Evolutionary conservation across 192 early-diverging fungal species (phyloP), one percentile per base, ranked within the genome.

Genomic region (Haplosporangium gracile): DNA sequence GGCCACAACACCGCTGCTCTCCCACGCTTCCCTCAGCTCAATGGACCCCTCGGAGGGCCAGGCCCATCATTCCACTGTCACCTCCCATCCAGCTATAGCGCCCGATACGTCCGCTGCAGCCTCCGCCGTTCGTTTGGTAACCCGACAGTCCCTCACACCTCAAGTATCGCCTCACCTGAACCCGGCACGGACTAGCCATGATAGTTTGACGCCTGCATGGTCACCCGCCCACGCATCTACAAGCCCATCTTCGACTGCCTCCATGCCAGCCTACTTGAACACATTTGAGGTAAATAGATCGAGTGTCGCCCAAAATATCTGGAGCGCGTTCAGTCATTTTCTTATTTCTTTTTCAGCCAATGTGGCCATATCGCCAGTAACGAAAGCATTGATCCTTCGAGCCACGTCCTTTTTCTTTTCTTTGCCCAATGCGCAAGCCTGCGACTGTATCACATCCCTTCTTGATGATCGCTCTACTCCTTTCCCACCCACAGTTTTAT

Each of bases 91-190:
- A 1, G 38, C 42, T 20, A 65, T 77, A 1, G 18, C 53, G 5
- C 15, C 79, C 53, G 75, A 76, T 16, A 70, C 78, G 24, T 47
- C 70, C 20, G 70, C 75, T 63, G 39, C 69, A 38, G 45, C 72
- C 29, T 63, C 72, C 9, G 60, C 77, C 22, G 63, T 39, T 29
- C 20, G n/a, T 18, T 34, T 83, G 32, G 43, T 63, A 7, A n/a
- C 51, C 47, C 69, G 70, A 36, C 75, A 76, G 26, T 77, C 84
- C 1, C 36, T 80, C 7, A 80, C 78, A 34, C 78, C 75, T 4
- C 84, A 86, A 51, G 72, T 81, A 13, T 86, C 84, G 49, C 84
- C 84, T 2, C 75, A 77, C 13, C 26, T 86, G 43, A 77, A 77
- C 40, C 49, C 71, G 3, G 40, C 72, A 16, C 26, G 51, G 34